phyloP scores from a whole-genome alignment of 495 filamentous ascomycete species.

The Poronia punctata region DNA sequence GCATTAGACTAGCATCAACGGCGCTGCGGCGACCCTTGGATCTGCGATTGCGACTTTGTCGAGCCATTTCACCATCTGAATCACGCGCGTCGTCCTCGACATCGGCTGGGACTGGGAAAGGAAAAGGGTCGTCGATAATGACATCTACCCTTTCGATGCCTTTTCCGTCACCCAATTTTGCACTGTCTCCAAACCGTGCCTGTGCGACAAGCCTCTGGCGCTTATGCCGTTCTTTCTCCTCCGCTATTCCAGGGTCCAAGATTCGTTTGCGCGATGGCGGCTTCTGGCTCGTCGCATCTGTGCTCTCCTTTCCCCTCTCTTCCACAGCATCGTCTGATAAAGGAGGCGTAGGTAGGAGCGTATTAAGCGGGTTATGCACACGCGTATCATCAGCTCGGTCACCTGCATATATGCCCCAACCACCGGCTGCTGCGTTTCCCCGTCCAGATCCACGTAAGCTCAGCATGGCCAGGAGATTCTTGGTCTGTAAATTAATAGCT shows the following conservation, averaged over 20 bases:
- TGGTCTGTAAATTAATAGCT: conserved; percentile 57
- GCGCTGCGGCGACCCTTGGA: conserved; percentile 23
- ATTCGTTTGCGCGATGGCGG: conserved; percentile 13
- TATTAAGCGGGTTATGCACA: conserved; percentile 53
- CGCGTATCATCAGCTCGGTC: conserved; percentile 42
- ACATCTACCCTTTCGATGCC: conserved; percentile 57
- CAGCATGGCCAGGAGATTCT: conserved; percentile 59
- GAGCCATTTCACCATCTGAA: conserved; percentile 15
- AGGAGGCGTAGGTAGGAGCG: conserved; percentile 32
- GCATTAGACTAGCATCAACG: conserved; percentile 10
- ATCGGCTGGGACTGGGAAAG: conserved; percentile 41
- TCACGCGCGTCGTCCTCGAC: conserved; percentile 4
- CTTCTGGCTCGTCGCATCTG: neutral
- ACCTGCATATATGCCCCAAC: conserved; percentile 68
- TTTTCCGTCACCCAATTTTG: conserved; percentile 43
- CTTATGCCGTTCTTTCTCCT: conserved; percentile 33
- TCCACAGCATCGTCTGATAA: conserved; percentile 23
- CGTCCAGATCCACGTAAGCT: conserved; percentile 58
- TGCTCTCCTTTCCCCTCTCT: conserved; percentile 16
- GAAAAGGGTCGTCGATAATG: conserved; percentile 48
- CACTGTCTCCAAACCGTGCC: conserved; percentile 50
- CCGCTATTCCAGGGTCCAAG: conserved; percentile 17
- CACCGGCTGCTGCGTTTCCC: conserved; percentile 61
- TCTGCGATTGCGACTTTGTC: conserved; percentile 27
- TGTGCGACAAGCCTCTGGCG: conserved; percentile 40